Percentiles rank a stretch among this genome's conserved stretches.
Evolutionary conservation across 2,329 filamentous ascomycete genomes (phyloP).

Genomic region (Apiospora arundinis): DNA sequence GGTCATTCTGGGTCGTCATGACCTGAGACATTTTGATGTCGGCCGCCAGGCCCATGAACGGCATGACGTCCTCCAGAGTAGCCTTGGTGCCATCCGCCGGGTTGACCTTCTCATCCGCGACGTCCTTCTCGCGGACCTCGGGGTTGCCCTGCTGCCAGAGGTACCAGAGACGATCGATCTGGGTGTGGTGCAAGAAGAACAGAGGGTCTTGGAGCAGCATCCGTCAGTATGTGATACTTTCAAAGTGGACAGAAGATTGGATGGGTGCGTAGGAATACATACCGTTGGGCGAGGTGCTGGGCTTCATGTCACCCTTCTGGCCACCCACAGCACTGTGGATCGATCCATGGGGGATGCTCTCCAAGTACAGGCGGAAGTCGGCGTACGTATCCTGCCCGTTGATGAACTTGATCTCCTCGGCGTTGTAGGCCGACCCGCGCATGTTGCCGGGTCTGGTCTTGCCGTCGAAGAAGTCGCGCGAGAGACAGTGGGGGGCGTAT

Average conservation of each 20-base stretch:
- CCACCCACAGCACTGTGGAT: conserved; percentile 17
- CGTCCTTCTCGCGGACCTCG: background rate
- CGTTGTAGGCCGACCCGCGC: conserved; percentile 1
- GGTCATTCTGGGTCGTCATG: background rate
- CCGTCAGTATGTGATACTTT: background rate
- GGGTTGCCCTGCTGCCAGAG: conserved; percentile 19
- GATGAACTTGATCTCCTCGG: background rate
- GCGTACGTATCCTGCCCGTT: background rate
- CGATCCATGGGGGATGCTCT: conserved; percentile 10
- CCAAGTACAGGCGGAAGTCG: conserved; percentile 8
- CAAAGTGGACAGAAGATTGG: no score
- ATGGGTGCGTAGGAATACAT: background rate
- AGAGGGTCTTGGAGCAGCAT: background rate
- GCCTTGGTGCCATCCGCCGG: background rate
- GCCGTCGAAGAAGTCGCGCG: conserved; percentile 20
- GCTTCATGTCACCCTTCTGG: conserved; percentile 17
- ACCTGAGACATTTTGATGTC: background rate
- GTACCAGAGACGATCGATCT: conserved; percentile 21
- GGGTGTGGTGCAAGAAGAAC: conserved; percentile 22
- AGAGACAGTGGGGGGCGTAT: conserved; percentile 4
- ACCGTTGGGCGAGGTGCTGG: conserved; percentile 15
- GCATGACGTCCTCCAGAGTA: background rate
- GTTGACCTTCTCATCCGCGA: background rate
- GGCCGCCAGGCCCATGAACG: background rate
- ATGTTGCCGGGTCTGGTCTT: background rate